Percentiles rank a stretch among this genome's conserved stretches.
Evolutionary conservation across 768 basidiomycete species (phyloP).

Genomic region (Termitomyces titanicus): DNA sequence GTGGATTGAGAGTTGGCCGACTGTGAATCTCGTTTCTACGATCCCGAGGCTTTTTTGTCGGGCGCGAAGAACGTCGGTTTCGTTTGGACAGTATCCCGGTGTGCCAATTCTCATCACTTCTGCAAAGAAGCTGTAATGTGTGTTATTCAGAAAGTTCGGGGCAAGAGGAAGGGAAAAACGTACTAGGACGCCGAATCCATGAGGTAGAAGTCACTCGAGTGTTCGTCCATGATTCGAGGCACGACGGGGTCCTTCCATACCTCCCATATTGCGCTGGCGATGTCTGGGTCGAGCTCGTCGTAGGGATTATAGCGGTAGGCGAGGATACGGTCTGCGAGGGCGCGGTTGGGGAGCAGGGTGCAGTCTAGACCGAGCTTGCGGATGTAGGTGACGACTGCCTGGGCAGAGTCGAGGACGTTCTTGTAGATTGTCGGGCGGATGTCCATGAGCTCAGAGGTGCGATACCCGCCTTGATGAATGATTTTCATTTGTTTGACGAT

Average conservation of each 20-base stretch:
- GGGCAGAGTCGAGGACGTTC: slow-evolving; percentile 79
- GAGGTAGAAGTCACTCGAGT: slow-evolving; percentile 2
- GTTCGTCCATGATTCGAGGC: slow-evolving; percentile 15
- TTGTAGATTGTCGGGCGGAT: slow-evolving; percentile 71
- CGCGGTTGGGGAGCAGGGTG: slow-evolving; percentile 54
- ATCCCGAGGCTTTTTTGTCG: slow-evolving; percentile 89
- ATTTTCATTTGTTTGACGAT: slow-evolving; percentile 97
- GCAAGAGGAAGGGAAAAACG: slow-evolving; percentile 24
- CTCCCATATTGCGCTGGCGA: slow-evolving; percentile 65
- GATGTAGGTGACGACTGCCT: slow-evolving; percentile 74
- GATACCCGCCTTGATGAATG: slow-evolving; percentile 82
- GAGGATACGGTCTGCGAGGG: slow-evolving; percentile 57
- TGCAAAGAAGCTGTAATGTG: slow-evolving; percentile 67
- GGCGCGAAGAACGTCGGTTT: slow-evolving; percentile 85
- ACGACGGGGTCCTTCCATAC: slow-evolving; percentile 71
- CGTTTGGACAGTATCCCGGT: slow-evolving; percentile 79
- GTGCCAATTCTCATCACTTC: slow-evolving; percentile 82
- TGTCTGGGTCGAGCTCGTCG: slow-evolving; percentile 48
- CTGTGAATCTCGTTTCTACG: slow-evolving; percentile 77
- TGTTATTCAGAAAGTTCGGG: not conserved
- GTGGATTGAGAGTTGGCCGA: slow-evolving; percentile 65
- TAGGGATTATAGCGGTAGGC: slow-evolving; percentile 47
- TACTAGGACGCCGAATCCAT: slow-evolving; percentile 46
- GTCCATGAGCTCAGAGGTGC: slow-evolving; percentile 60
- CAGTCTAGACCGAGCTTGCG: slow-evolving; percentile 75